Conservation (phyloP, 1,284 basidiomycete species). For the Cryptococcus amylolentus region DNA sequence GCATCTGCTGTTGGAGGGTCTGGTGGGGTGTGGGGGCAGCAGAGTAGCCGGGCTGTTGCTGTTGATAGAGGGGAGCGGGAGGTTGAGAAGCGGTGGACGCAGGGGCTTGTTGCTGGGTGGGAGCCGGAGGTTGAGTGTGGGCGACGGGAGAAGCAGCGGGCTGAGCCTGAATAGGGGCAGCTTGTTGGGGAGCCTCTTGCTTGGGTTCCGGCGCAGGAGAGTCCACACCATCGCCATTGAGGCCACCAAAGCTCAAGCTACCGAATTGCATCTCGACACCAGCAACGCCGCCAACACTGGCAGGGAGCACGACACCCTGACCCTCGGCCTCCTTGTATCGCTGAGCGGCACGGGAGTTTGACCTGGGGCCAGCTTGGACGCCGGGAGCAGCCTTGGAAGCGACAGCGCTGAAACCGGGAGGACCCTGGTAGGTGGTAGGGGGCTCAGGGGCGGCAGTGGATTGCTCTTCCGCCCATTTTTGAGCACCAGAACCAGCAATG, state of each 20-base stretch:
- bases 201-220: slow-evolving; percentile 25
- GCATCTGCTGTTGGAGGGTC: slow-evolving; percentile 42
- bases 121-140: slow-evolving; percentile 18
- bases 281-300: slow-evolving; percentile 35
- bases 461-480: slow-evolving; percentile 24
- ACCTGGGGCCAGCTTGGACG: slow-evolving; percentile 28
- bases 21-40: slow-evolving; percentile 26
- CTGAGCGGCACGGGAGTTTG: slow-evolving; percentile 45
- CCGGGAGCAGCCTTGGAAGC: slow-evolving; percentile 24
- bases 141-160: slow-evolving; percentile 10
- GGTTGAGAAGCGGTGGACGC: slow-evolving; percentile 9
- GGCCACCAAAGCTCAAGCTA: slow-evolving; percentile 49
- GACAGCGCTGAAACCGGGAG: slow-evolving; percentile 50
- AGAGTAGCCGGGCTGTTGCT: slow-evolving; percentile 25
- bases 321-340: slow-evolving; percentile 49
- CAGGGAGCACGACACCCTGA: slow-evolving; percentile 49
- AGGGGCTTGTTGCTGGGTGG: slow-evolving; percentile 17
- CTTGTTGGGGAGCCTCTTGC: slow-evolving; percentile 21
- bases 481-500: slow-evolving; percentile 36
- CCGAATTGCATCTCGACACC: slow-evolving; percentile 51
- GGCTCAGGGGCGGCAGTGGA: slow-evolving; percentile 34
- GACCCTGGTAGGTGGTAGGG: slow-evolving; percentile 47
- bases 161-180: slow-evolving; percentile 16
- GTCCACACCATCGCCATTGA: slow-evolving; percentile 47
- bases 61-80: slow-evolving; percentile 10